Percentiles rank a stretch among this genome's conserved stretches.
phyloP scores from a whole-genome alignment of 2,329 filamentous ascomycete genomes.

The Cladophialophora exuberans region DNA sequence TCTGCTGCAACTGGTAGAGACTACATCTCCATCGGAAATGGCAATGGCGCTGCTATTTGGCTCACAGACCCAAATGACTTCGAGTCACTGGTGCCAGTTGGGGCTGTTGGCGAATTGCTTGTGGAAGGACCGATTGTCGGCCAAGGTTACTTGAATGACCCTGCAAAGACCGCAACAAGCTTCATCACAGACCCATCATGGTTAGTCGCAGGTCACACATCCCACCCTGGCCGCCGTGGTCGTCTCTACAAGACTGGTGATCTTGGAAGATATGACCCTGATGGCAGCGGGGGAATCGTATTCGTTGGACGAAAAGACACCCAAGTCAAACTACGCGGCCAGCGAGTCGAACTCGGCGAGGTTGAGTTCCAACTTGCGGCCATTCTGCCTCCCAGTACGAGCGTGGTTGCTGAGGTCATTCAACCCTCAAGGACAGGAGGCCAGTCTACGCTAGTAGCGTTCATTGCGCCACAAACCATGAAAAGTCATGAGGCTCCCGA shows the following conservation, averaged over 20 bases:
- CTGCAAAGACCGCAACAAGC: slow-evolving; percentile 39
- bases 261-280: slow-evolving; percentile 44
- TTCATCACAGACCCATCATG: slow-evolving; percentile 45
- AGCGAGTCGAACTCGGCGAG: slow-evolving; percentile 48
- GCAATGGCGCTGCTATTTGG: slow-evolving; percentile 44
- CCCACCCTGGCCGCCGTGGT: slow-evolving; percentile 35
- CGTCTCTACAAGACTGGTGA: slow-evolving; percentile 48
- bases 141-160: slow-evolving; percentile 50
- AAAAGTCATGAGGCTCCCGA: slow-evolving; percentile 1
- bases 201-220: slow-evolving; percentile 36
- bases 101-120: slow-evolving; percentile 52
- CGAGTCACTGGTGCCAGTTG: slow-evolving; percentile 46
- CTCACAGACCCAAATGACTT: slow-evolving; percentile 45
- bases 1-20: slow-evolving; percentile 39
- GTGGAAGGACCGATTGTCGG: slow-evolving; percentile 53
- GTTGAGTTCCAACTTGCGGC: slow-evolving; percentile 42
- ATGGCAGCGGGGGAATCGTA: slow-evolving; percentile 42
- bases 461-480: slow-evolving; percentile 35
- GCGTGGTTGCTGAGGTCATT: slow-evolving; percentile 49
- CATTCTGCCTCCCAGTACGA: slow-evolving; percentile 45
- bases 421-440: slow-evolving; percentile 46
- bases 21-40: slow-evolving; percentile 45
- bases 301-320: slow-evolving; percentile 46
- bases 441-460: slow-evolving; percentile 53
- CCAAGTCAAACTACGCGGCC: slow-evolving; percentile 47